These are phyloP conservation scores for Limonomyces culmigenus DNA, from an alignment of 1,284 basidiomycete genomes.

Conservation along the genomic window DNA sequence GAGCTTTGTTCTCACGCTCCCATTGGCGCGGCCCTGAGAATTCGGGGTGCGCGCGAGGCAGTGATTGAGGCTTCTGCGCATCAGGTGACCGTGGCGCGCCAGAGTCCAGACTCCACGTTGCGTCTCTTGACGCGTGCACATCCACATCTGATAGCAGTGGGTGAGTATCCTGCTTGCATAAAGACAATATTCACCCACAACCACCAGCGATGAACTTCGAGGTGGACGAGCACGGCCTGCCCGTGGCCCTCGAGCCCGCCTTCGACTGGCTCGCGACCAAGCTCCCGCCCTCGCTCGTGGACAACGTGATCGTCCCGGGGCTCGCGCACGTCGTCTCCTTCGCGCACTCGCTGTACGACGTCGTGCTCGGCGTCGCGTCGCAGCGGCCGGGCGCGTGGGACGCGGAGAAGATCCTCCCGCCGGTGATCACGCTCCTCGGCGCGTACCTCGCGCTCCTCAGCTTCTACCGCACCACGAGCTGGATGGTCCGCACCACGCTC, in stretches of 20 bases:
- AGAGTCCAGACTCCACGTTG: too few relatives aligned
- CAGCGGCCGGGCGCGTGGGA: constrained; percentile 44
- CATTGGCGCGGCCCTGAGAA: too few relatives aligned
- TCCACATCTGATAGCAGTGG: too few relatives aligned
- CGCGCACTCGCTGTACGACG: constrained; percentile 26
- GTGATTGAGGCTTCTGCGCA: too few relatives aligned
- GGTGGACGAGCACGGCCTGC: too few relatives aligned
- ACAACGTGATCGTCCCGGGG: constrained; percentile 29
- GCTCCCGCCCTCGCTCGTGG: constrained; percentile 40
- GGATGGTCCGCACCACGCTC: constrained; percentile 46
- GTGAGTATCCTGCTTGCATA: too few relatives aligned
- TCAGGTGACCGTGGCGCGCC: too few relatives aligned
- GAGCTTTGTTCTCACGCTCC: too few relatives aligned
- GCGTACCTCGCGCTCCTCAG: constrained; percentile 59
- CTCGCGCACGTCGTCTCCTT: constrained; percentile 36
- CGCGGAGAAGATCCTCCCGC: constrained; percentile 47
- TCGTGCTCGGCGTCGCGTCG: constrained; percentile 28
- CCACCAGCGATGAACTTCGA: too few relatives aligned
- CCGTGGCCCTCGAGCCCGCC: constrained; percentile 29
- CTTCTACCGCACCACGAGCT: constrained; percentile 58
- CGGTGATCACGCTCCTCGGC: constrained; percentile 49
- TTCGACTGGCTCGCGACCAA: constrained; percentile 34
- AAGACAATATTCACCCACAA: too few relatives aligned
- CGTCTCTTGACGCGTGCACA: too few relatives aligned
- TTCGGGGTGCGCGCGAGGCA: too few relatives aligned